Base-by-base conservation (phyloP, 345 rosid genomes). In the Eucalyptus melliodora region DNA sequence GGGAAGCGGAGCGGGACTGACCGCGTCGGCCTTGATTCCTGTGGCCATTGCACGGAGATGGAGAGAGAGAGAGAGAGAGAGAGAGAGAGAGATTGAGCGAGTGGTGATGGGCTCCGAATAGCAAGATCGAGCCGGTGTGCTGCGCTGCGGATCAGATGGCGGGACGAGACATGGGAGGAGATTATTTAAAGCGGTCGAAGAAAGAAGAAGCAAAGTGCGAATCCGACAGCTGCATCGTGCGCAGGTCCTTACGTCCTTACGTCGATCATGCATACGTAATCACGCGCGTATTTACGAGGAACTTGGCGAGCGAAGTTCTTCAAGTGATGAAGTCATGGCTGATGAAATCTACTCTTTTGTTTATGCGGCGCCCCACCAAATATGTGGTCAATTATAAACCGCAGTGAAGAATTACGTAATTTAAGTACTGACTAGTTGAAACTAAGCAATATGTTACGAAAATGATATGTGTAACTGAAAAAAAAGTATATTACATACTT, bases 1-100 rank as follows among this genome's bases (percentile, higher is more conserved):
- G 40, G 95, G 93, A 50, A 90, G 93, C 37, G 93, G 56, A 65
- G 92, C 16, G 65, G 45, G 27, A 24, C 45, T 34, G 45, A 37
- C 82, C 45, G 27, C 12, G 47, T 77, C 47, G 47, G 85, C 30
- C 47, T 77, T 77, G 47, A 77, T 21, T 40, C 47, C 85, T 6
- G 85, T 40, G 85, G 47, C 85, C 85, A 77, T 77, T 11, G 85
- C 85, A 40, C 45, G 7, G 24, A 31, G 44, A 34, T 3, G 1
- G 23, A 31, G 7, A 60, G 77, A 67, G 14, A 34, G 26, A 72
- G 47, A 77, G 77, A 67, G 14, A 34, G 26, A 72, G 47, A 77
- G 83, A 77, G 83, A 77, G 21, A 77, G 47, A 77, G 83, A 77
- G 85, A 77, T 77, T 21, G 30, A 77, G 3, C 30, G 30, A 21